Evolutionary conservation across 345 rosid genomes (phyloP).

Genomic region (Brassica incana): DNA sequence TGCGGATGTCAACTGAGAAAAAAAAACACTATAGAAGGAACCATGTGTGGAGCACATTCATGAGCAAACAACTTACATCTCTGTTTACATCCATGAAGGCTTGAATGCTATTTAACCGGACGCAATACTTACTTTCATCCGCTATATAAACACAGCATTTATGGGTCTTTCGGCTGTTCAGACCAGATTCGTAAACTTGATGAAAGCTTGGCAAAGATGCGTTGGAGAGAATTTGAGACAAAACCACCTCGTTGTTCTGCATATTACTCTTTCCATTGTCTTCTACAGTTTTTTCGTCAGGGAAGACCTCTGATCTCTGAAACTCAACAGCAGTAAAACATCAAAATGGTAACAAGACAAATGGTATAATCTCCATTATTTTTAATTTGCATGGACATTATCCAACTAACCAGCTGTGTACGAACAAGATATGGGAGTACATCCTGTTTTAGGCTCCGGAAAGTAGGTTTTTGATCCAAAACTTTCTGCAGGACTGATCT

Average conservation of each 20-base stretch:
- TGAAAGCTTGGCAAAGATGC: slow-evolving; percentile 76
- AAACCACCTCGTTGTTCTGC: slow-evolving; percentile 52
- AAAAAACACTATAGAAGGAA: neutral
- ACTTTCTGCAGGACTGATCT: slow-evolving; percentile 83
- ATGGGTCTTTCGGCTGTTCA: slow-evolving; percentile 58
- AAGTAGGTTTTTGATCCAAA: slow-evolving; percentile 63
- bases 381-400: slow-evolving; percentile 21
- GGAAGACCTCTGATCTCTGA: slow-evolving; percentile 67
- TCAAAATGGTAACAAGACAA: slow-evolving; percentile 11
- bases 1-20: neutral
- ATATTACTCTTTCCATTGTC: slow-evolving; percentile 71
- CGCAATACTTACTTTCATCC: slow-evolving; percentile 67
- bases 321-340: slow-evolving; percentile 7
- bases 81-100: slow-evolving; percentile 89
- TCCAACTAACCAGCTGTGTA: slow-evolving; percentile 86
- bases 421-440: slow-evolving; percentile 88
- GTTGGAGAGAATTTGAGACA: slow-evolving; percentile 69
- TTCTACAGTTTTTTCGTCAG: slow-evolving; percentile 53
- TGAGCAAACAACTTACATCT: slow-evolving; percentile 58
- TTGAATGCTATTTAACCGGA: slow-evolving; percentile 82
- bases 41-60: neutral
- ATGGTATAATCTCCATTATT: neutral
- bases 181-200: slow-evolving; percentile 49
- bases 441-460: slow-evolving; percentile 81
- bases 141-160: slow-evolving; percentile 94